Evolutionary conservation across 2,329 filamentous ascomycete genomes (phyloP), one percentile per base, ranked within the genome.

Genomic region (Colletotrichum scovillei): DNA sequence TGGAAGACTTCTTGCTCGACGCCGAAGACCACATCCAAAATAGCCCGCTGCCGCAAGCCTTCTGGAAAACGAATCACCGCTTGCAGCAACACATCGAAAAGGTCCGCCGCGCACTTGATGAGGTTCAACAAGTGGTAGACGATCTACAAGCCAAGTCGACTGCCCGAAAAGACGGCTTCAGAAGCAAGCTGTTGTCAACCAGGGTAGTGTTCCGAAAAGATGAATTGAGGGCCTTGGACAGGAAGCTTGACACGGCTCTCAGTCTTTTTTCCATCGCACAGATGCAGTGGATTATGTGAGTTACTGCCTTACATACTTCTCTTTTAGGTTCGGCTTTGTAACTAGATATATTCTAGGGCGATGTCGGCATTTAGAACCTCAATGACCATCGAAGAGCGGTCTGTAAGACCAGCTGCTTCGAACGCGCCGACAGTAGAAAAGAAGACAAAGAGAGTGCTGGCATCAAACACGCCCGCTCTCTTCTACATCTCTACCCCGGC

Each of bases 351-450:
- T 8, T 46, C 16, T 8, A 46, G 42, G 42, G 42, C 42, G 6
- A 46, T 46, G 42, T 49, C 3, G 42, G 3, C 42, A 49, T 49
- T 4, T 22, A 49, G 19, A 1, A 49, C 42, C 1, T 49, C 42
- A 1, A 3, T 49, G 42, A 49, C 3, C 42, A 11, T 49, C 42
- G 3, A 9, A n/a, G 3, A 9, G 7, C 42, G 42, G 19, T n/a
- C 7, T 49, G 8, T 0, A 49, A 46, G 42, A 46, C 1, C 16
- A n/a, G 7, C 16, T 9, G 3, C 42, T 7, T n/a, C 42, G 3
- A 9, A 49, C 19, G 2, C 42, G 0, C 3, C 4, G 4, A 49
- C 19, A 8, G 5, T 0, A 0, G 19, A n/a, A 49, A n/a, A 0
- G 19, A 49, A 5, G 7, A 11, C 19, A 49, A 11, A 49, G 19